Conservation (phyloP, 495 filamentous ascomycete genomes). For the Daldinia loculata region DNA sequence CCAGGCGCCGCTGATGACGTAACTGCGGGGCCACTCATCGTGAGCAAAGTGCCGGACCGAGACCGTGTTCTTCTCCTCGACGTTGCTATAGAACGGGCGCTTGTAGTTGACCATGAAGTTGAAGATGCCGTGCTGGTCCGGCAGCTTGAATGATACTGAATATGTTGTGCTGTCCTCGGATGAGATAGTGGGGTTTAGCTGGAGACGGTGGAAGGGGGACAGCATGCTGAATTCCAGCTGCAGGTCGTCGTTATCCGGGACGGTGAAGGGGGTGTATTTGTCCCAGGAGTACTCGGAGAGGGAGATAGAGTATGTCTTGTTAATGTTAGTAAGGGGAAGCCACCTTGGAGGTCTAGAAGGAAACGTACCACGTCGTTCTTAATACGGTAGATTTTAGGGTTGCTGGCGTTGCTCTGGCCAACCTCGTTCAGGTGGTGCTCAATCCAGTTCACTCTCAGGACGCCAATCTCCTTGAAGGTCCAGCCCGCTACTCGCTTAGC, state of each 20-base stretch:
- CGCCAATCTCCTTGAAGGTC: conserved; percentile 94
- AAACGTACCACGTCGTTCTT: conserved; percentile 93
- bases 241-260: conserved; percentile 72
- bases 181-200: conserved; percentile 64
- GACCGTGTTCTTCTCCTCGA: conserved; percentile 95
- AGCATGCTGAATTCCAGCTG: conserved; percentile 99
- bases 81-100: conserved; percentile 84
- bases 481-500: conserved; percentile 82
- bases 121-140: conserved; percentile 98
- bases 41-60: conserved; percentile 96
- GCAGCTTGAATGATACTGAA: conserved; percentile 77
- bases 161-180: conserved; percentile 77
- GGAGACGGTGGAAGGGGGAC: conserved; percentile 94
- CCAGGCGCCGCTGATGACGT: conserved; percentile 88
- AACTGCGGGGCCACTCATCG: conserved; percentile 93
- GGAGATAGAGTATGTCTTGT: conserved; percentile 84
- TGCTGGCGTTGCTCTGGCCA: conserved; percentile 62
- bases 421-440: conserved; percentile 77
- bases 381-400: conserved; percentile 91
- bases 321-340: conserved; percentile 8
- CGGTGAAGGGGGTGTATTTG: conserved; percentile 74
- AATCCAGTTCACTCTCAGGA: conserved; percentile 83
- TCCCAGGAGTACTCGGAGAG: conserved; percentile 82
- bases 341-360: neutral
- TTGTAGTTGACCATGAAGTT: conserved; percentile 97